Evolutionary conservation across 148 eudicot species (phyloP), one percentile per base, ranked within the genome.

Genomic region (Suaeda aralocaspica): DNA sequence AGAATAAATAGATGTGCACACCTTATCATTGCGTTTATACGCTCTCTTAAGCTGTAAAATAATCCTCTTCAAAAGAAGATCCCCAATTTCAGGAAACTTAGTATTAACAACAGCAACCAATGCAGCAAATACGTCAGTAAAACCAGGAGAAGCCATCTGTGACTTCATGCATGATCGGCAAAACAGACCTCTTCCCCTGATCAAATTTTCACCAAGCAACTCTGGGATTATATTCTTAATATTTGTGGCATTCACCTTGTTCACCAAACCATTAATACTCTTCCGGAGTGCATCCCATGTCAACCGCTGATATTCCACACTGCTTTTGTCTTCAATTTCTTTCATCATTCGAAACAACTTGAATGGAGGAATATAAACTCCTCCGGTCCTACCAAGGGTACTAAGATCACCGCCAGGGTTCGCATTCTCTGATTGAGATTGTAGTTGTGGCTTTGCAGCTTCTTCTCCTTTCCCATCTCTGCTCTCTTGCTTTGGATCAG

Each of bases 211-310:
- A 16, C 82, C 82, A 49, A 94, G 84, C 52, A 91, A 64, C 72
- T 94, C 97, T 0, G 91, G 96, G 50, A 93, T 82, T 0, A 93
- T 93, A 34, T 89, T 87, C 73, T 91, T 93, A 9, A 91, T 78
- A 45, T 94, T 91, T 6, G 84, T 84, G n/a, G 92, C 87, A 77
- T 89, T 94, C 16, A 94, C 97, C 67, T 94, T 94, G 69, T 91
- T 91, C 5, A 91, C 97, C 74, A 89, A 62, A 51, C 97, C 91
- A 70, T 94, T 94, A 3, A 94, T 94, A 77, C 96, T 91, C 84
- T 94, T 94, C 75, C 89, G 80, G 28, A 94, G 75, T 0, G 98
- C 98, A 75, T 91, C 98, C 98, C 98, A 94, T 0, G 97, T 89
- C 78, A 91, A 72, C 1, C 97, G 64, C 69, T 94, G 98, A 46